A percentile compares a stretch with the other conserved stretches of the same genome.
These are phyloP conservation scores for Protea cynaroides DNA, from an alignment of 164 flowering plant species.

Conservation along the genomic window DNA sequence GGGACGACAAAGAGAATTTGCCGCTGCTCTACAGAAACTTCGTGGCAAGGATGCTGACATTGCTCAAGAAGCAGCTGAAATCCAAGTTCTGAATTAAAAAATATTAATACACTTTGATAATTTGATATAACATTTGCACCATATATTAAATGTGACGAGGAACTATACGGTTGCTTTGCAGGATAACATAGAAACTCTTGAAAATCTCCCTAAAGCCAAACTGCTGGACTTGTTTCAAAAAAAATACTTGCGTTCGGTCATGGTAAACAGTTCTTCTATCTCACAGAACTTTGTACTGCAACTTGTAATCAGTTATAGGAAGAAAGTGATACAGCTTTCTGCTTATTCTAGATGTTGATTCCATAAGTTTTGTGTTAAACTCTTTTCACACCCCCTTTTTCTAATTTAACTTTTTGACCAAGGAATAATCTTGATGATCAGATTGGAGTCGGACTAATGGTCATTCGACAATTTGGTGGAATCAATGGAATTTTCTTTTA, in stretches of 20 bases:
- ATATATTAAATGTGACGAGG: conserved; percentile 25
- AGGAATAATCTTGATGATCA: conserved; percentile 17
- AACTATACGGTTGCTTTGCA: conserved; percentile 27
- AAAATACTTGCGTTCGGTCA: conserved; percentile 65
- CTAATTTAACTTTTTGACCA: background rate
- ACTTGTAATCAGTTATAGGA: background rate
- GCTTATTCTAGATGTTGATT: no score
- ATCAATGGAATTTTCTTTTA: conserved; percentile 74
- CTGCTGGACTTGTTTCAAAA: conserved; percentile 61
- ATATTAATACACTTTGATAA: conserved; percentile 12
- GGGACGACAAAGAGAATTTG: conserved; percentile 21
- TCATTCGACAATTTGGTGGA: conserved; percentile 82
- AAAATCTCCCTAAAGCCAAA: conserved; percentile 65
- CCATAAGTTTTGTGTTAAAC: background rate
- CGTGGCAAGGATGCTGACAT: conserved; percentile 31
- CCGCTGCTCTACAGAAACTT: conserved; percentile 20
- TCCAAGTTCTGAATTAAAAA: conserved; percentile 19
- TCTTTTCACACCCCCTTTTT: background rate
- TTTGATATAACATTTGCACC: background rate
- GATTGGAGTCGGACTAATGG: conserved; percentile 86
- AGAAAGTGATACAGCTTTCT: background rate
- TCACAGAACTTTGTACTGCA: conserved; percentile 1
- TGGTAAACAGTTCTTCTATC: conserved; percentile 27
- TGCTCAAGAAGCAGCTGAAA: conserved; percentile 29
- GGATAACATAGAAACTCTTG: conserved; percentile 67